Base-by-base conservation (phyloP, 2,329 filamentous ascomycete genomes). In the Aspergillus sclerotialis region DNA sequence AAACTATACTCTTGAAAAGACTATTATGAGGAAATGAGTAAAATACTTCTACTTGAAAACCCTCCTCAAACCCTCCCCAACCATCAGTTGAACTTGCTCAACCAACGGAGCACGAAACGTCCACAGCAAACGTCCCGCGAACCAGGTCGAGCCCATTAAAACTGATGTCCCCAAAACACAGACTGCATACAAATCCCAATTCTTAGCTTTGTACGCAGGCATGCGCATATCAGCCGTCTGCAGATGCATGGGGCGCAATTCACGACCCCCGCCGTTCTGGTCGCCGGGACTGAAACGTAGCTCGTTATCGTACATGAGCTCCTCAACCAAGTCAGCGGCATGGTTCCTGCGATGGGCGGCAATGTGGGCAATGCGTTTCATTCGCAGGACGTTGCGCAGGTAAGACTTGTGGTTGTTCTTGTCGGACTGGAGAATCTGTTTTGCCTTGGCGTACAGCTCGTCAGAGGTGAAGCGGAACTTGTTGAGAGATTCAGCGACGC, bases 191-290 rank as follows among this genome's bases (percentile, higher is more conserved):
- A 66, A 41, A 35, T 68, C 63, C 62, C 55, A 61, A 35, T 67
- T 68, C 27, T 48, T 53, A 0, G 57, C 60, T 30, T 57, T 59
- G 50, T 55, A 66, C 4, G 37, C 25, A 0, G 62, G 49, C 62
- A 69, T 69, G 11, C 65, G 51, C 40, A 54, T 53, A 38, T 68
- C 63, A 0, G 65, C 64, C 2, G 64, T 68, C 45, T 69, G 60
- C 8, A 68, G 46, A 39, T 69, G 64, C 59, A 66, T 67, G 2
- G 62, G 60, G 1, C 52, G 45, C 2, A 49, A 28, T 33, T 43
- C 42, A n/a, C n/a, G n/a, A n/a, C n/a, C n/a, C n/a, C n/a, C n/a
- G n/a, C n/a, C n/a, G n/a, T n/a, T n/a, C 23, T 33, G 24, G 4
- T 41, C 43, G n/a, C 42, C 35, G 11, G 21, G 23, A 2, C 32